Percentiles rank a stretch among this genome's conserved stretches.
Evolutionary conservation across 495 filamentous ascomycete genomes (phyloP).

Genomic region (Opeltia flavorubescens): DNA sequence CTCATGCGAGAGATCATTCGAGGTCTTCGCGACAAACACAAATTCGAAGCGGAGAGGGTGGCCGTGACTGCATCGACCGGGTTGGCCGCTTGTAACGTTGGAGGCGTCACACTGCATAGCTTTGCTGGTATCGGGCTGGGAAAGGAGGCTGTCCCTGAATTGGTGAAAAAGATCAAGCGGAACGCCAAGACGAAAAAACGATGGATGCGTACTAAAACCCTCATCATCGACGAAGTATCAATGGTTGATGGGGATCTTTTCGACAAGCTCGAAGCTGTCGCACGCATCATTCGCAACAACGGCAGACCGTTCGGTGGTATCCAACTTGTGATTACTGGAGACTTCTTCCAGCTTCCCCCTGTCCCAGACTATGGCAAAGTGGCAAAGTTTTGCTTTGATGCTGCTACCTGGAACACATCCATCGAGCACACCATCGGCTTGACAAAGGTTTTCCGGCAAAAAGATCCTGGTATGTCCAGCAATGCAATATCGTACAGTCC

Average conservation of each 20-base stretch:
- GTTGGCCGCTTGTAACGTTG: slow-evolving; percentile 91
- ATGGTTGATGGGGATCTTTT: slow-evolving; percentile 98
- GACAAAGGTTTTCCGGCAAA: slow-evolving; percentile 92
- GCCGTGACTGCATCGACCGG: slow-evolving; percentile 94
- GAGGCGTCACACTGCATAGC: slow-evolving; percentile 88
- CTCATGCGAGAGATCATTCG: slow-evolving; percentile 82
- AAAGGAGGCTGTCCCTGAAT: slow-evolving; percentile 67
- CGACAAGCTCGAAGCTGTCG: slow-evolving; percentile 86
- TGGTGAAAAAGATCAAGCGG: slow-evolving; percentile 82
- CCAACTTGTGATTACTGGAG: slow-evolving; percentile 87
- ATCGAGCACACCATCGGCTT: slow-evolving; percentile 93
- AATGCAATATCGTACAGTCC: too few species aligned
- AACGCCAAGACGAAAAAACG: slow-evolving; percentile 78
- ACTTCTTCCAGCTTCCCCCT: slow-evolving; percentile 94
- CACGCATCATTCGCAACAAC: slow-evolving; percentile 68
- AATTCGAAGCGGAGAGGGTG: slow-evolving; percentile 59
- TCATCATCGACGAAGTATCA: slow-evolving; percentile 90
- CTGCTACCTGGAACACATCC: slow-evolving; percentile 75
- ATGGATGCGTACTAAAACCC: slow-evolving; percentile 74
- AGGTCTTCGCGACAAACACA: slow-evolving; percentile 60
- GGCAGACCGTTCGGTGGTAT: slow-evolving; percentile 91
- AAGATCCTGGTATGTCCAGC: slow-evolving; percentile 58
- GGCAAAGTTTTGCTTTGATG: slow-evolving; percentile 84
- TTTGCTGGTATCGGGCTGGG: slow-evolving; percentile 92
- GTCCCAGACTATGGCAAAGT: slow-evolving; percentile 66